phyloP scores from a whole-genome alignment of 2,329 filamentous ascomycete genomes.

The Fusarium robinianum region DNA sequence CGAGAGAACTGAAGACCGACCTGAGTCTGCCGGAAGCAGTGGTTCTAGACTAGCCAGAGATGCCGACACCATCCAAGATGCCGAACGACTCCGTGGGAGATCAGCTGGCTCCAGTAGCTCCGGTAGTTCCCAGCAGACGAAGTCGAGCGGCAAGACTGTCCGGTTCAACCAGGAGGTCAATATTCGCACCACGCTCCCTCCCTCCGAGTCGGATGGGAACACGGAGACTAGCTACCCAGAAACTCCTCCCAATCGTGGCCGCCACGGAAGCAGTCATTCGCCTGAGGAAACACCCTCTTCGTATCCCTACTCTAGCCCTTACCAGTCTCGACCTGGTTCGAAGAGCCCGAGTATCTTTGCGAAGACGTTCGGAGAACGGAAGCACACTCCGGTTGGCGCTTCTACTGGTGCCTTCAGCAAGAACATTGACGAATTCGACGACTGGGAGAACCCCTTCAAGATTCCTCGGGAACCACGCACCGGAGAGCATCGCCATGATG shows the following conservation, averaged over 20 bases:
- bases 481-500: neutral
- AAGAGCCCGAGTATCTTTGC: too few relatives aligned
- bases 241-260: slow-evolving; percentile 10
- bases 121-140: slow-evolving; percentile 23
- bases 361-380: too few relatives aligned
- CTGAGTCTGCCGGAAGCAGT: slow-evolving; percentile 9
- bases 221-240: neutral
- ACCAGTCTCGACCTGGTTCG: slow-evolving; percentile 8
- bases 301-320: slow-evolving; percentile 13
- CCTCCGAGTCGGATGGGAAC: slow-evolving; percentile 12
- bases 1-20: slow-evolving; percentile 6
- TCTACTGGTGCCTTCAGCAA: slow-evolving; percentile 33
- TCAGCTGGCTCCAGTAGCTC: slow-evolving; percentile 27
- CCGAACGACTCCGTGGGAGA: slow-evolving; percentile 11
- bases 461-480: slow-evolving; percentile 3
- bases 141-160: slow-evolving; percentile 35
- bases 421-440: slow-evolving; percentile 15
- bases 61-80: neutral
- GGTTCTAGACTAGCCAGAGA: slow-evolving; percentile 4
- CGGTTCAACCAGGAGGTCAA: slow-evolving; percentile 33
- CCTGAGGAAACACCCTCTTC: neutral
- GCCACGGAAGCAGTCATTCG: neutral
- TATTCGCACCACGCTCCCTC: slow-evolving; percentile 18
- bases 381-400: slow-evolving; percentile 27
- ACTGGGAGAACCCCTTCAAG: slow-evolving; percentile 19